Evolutionary conservation across 192 early-diverging fungal species (phyloP).

Genomic region (Backusella sp.): DNA sequence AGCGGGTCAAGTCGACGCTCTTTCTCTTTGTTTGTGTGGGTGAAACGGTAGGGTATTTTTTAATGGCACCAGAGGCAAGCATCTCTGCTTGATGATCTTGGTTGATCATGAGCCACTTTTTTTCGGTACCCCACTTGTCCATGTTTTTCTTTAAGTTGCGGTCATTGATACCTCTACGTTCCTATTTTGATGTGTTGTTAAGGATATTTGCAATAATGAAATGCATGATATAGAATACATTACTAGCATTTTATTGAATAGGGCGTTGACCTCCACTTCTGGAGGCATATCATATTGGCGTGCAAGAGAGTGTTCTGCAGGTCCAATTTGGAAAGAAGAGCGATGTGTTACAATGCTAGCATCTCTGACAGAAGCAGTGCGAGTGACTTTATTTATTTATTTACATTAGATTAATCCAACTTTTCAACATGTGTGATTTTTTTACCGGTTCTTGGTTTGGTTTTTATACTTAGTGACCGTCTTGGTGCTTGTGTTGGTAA

Average conservation of each 20-base stretch:
- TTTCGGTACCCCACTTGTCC: slow-evolving; percentile 41
- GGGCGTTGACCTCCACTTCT: slow-evolving; percentile 45
- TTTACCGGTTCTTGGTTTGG: neutral
- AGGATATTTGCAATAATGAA: neutral
- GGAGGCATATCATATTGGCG: slow-evolving; percentile 23
- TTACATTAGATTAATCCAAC: too few relatives aligned
- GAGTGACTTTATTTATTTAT: neutral
- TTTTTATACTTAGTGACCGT: neutral
- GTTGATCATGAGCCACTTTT: slow-evolving; percentile 56
- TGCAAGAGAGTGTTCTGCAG: slow-evolving; percentile 1
- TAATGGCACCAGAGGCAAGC: slow-evolving; percentile 18
- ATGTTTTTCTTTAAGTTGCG: slow-evolving; percentile 40
- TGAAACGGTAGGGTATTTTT: neutral
- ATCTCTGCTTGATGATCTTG: slow-evolving; percentile 48
- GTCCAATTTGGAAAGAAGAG: neutral
- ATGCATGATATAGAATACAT: neutral
- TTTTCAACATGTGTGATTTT: neutral
- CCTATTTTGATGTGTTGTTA: slow-evolving; percentile 30
- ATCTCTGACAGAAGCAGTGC: neutral
- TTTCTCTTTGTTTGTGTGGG: neutral
- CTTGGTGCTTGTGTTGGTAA: neutral
- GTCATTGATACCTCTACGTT: slow-evolving; percentile 50
- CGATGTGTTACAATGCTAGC: neutral
- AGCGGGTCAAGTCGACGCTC: neutral
- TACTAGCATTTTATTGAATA: slow-evolving; percentile 60